Conservation (phyloP, 2,329 filamentous ascomycete species). For the Colletotrichum abscissum region DNA sequence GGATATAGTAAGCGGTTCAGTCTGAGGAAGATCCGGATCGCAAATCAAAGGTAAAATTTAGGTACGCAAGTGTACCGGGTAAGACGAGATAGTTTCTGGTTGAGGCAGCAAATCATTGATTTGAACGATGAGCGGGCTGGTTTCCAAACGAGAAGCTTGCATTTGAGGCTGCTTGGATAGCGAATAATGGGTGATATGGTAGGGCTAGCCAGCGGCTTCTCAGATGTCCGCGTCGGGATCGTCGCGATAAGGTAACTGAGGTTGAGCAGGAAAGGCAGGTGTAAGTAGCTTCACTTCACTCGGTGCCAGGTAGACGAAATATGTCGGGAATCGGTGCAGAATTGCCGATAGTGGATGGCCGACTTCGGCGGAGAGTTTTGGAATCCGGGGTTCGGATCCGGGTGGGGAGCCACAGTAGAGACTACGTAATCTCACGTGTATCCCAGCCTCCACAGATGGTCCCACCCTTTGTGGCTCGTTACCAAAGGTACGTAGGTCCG, state of each 20-base stretch:
- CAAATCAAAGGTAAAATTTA: too few species aligned
- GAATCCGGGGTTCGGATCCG: neutral
- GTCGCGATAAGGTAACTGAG: neutral
- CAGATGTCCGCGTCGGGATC: neutral
- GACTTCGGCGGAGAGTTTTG: neutral
- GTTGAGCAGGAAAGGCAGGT: neutral
- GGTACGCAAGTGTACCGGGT: neutral
- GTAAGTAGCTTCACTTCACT: too few species aligned
- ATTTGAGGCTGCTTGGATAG: neutral
- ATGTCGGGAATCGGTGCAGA: constrained; percentile 2
- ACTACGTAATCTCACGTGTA: constrained; percentile 19
- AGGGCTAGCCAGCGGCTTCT: neutral
- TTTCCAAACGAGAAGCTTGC: neutral
- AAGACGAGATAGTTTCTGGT: neutral
- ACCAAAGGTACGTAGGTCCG: neutral
- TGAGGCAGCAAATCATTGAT: neutral
- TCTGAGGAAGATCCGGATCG: too few species aligned
- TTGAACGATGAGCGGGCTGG: neutral
- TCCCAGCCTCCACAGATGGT: neutral
- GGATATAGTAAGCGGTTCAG: neutral
- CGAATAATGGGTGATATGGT: neutral
- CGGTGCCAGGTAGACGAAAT: neutral
- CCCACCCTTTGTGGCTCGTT: neutral
- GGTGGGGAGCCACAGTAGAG: neutral
- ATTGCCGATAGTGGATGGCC: neutral